Conservation (phyloP, 148 eudicot species). For the Spergularia bocconei region DNA sequence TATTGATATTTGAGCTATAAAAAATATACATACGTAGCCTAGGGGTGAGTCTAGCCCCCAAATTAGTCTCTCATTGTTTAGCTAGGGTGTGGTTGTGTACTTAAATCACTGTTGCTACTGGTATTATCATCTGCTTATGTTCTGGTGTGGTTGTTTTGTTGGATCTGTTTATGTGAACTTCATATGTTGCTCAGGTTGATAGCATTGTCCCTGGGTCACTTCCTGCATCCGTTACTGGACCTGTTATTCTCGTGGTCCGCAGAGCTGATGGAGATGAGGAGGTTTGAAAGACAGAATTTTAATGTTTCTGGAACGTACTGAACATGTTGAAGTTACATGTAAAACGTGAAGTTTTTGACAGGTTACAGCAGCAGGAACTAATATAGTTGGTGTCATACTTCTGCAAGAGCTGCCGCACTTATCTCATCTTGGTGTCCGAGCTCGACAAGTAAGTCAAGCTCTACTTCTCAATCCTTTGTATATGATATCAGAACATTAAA, state of each 20-base stretch:
- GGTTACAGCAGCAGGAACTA: constrained; percentile 93
- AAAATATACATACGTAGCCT: too few relatives aligned
- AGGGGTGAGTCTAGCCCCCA: too few relatives aligned
- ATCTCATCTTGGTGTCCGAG: constrained; percentile 99
- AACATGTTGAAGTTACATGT: constrained; percentile 3
- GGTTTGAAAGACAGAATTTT: constrained; percentile 39
- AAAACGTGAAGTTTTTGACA: constrained; percentile 29
- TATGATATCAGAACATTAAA: background rate
- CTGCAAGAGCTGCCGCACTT: constrained; percentile 97
- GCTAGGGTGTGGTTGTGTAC: background rate
- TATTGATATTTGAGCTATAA: too few relatives aligned
- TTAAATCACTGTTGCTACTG: background rate
- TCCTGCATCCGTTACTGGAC: constrained; percentile 66
- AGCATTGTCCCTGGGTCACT: constrained; percentile 75
- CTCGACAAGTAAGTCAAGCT: constrained; percentile 68
- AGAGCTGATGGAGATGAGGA: constrained; percentile 98
- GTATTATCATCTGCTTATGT: background rate
- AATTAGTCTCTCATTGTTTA: background rate
- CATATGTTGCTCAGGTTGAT: constrained; percentile 57
- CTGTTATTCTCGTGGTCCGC: constrained; percentile 85
- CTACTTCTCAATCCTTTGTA: background rate
- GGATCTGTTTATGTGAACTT: constrained; percentile 7
- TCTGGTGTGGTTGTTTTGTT: background rate
- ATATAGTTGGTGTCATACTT: constrained; percentile 77
- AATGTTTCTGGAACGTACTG: constrained; percentile 8